Conservation (phyloP, 352 stramenopile species). For the Pythium dissotocum region DNA sequence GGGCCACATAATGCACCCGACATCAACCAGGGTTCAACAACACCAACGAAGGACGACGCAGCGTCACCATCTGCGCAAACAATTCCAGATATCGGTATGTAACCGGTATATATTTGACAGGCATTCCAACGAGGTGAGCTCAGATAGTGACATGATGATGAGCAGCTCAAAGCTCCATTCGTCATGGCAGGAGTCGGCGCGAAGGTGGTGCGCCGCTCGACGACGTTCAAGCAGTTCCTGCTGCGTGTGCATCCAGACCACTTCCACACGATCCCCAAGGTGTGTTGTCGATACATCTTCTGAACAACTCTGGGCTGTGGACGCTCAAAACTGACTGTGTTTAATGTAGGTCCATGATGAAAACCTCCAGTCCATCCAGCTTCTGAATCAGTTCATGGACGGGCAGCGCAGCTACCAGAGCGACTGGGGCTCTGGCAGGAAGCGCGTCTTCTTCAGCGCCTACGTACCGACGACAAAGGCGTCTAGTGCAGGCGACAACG, state of each 20-base stretch:
- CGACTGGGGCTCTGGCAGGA: background rate
- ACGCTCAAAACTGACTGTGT: background rate
- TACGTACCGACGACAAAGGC: constrained; percentile 13
- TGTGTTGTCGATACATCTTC: constrained; percentile 1
- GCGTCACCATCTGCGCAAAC: background rate
- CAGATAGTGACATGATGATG: background rate
- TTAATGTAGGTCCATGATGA: constrained; percentile 54
- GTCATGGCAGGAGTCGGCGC: background rate
- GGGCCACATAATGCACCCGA: constrained; percentile 16
- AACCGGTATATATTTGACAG: background rate
- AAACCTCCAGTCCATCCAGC: constrained; percentile 67
- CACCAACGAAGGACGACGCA: constrained; percentile 1
- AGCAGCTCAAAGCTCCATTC: background rate
- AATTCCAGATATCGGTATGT: background rate
- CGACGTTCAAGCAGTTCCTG: constrained; percentile 69
- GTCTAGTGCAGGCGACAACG: background rate
- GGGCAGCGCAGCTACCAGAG: constrained; percentile 29
- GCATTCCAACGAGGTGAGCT: background rate
- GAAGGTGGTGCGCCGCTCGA: constrained; percentile 28
- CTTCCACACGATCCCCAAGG: constrained; percentile 54
- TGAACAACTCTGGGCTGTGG: background rate
- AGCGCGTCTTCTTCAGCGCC: constrained; percentile 27
- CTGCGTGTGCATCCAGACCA: constrained; percentile 71
- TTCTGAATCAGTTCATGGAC: constrained; percentile 76
- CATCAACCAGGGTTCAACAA: constrained; percentile 13